Conservation (phyloP, 2,329 filamentous ascomycete genomes). For the Cercospora nicotianae region DNA sequence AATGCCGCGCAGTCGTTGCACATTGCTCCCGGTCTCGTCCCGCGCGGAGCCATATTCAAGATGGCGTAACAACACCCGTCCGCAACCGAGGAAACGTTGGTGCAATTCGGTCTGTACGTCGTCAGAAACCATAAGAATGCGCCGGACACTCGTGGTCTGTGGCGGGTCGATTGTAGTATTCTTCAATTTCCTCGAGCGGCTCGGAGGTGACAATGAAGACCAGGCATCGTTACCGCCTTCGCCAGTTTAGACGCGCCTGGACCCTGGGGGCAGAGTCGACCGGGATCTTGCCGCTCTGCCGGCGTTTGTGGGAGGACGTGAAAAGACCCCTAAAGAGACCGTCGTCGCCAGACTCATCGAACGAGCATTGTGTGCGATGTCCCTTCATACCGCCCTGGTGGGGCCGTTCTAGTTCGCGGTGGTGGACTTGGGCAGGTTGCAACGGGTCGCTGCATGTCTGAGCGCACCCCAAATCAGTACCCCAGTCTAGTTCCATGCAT, state of each 20-base stretch:
- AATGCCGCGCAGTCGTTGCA: neutral
- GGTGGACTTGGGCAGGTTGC: neutral
- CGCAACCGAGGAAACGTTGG: neutral
- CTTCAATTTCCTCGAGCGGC: neutral
- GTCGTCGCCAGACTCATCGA: neutral
- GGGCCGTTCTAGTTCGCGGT: neutral
- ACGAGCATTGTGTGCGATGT: neutral
- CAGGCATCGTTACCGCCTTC: neutral
- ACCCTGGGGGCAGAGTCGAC: neutral
- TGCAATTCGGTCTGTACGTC: neutral
- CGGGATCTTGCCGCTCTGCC: neutral
- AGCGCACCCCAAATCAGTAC: too few relatives aligned
- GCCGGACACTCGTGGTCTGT: neutral
- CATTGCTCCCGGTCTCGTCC: neutral
- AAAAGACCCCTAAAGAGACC: neutral
- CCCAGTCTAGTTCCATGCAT: too few relatives aligned
- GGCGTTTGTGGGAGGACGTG: neutral
- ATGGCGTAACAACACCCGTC: neutral
- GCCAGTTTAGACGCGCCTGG: neutral
- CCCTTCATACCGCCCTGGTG: neutral
- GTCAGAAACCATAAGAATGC: neutral
- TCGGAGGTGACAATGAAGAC: neutral
- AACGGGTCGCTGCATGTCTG: too few relatives aligned
- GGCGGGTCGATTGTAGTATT: neutral
- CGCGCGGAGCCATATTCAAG: neutral